Base-by-base conservation (phyloP, 345 rosid species). In the Acer yangbiense region DNA sequence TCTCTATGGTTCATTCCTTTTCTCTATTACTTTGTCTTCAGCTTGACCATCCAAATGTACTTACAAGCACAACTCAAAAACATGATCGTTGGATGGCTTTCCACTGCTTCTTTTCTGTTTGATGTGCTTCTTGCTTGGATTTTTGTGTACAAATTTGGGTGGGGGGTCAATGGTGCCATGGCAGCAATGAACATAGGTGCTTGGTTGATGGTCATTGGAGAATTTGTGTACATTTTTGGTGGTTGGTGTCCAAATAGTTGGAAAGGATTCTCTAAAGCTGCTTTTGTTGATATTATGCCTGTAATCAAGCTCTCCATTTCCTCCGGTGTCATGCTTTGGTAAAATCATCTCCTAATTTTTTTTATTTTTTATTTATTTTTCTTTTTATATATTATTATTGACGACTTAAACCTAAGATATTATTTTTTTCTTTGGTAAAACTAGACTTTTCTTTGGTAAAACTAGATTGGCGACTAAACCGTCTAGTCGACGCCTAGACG, bases 1-100 rank as follows among this genome's bases (percentile, higher is more conserved):
- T 84, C 86, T 76, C 65, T 74, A 18, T 89, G 93, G 93, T 81
- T 83, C 55, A 88, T 89, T n/a, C 93, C 93, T 23, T 76, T 73
- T 25, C 69, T 88, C 17, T 86, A 82, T 73, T 81, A 77, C 76
- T 75, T 78, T 17, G 83, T 81, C 5, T 85, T 86, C 65, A 52
- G 83, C 76, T 65, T 86, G 72, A 86, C 90, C 14, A 83, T 85
- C 76, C 91, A 87, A 80, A 83, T 83, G 87, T 90, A 77, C 81
- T 82, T 90, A 41, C 93, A 90, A 80, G 82, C 89, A 54, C 93
- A 90, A 67, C 81, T 85, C 78, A 90, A 75, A 52, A 90, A 90
- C 77, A 81, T 76, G 35, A 63, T 88, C 48, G 18, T 90, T 48
- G 91, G 89, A 18, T 82, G 85, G 81, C 73, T 86, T 35, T 73